phyloP scores from a whole-genome alignment of 306 rosid species.

The Chamaecrista fasciculata region DNA sequence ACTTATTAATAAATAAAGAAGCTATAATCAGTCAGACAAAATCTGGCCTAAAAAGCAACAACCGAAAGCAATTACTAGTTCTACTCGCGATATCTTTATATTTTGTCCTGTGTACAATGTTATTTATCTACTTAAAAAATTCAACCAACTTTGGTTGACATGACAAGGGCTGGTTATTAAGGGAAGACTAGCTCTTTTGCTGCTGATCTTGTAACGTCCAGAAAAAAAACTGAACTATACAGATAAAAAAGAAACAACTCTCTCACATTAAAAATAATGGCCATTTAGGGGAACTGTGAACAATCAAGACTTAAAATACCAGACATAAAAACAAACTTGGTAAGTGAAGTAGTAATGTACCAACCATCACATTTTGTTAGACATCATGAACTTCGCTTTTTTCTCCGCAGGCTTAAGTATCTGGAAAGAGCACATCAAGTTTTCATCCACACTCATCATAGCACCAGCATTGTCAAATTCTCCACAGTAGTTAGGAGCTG shows the following conservation, averaged over 20 bases:
- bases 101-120: too few relatives aligned
- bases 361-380: constrained; percentile 17
- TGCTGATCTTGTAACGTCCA: not conserved
- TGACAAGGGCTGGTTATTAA: not conserved
- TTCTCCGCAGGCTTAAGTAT: constrained; percentile 17
- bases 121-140: not conserved
- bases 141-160: not conserved
- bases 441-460: constrained; percentile 18
- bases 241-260: not conserved
- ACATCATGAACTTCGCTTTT: constrained; percentile 6
- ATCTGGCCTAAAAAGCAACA: not conserved
- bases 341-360: not conserved
- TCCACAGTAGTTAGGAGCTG: constrained; percentile 24
- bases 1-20: not conserved
- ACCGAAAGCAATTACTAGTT: not conserved
- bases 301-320: not conserved
- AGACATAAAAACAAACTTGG: not conserved
- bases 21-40: not conserved
- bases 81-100: not conserved
- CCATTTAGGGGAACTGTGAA: not conserved
- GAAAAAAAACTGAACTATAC: not conserved
- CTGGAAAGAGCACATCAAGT: constrained; percentile 20
- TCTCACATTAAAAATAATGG: not conserved
- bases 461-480: constrained; percentile 23
- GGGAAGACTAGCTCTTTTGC: not conserved